Percentiles rank a stretch among this genome's conserved stretches.
These are phyloP conservation scores for Oxyria digyna DNA, from an alignment of 148 eudicot species.

Conservation along the genomic window DNA sequence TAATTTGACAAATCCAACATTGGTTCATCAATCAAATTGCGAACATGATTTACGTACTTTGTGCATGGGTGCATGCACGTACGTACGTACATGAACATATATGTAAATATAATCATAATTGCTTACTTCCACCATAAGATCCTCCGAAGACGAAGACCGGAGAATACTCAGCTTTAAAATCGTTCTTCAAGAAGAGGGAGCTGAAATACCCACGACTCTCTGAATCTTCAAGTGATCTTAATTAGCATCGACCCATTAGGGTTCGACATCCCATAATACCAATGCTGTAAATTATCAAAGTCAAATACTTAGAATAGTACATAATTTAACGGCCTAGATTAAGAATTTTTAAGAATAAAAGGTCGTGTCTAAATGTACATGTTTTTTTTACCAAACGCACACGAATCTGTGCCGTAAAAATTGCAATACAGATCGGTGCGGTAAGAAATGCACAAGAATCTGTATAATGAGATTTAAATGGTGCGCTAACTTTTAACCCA, in stretches of 20 bases:
- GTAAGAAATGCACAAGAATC: no score
- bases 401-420: no score
- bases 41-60: background rate
- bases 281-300: background rate
- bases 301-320: background rate
- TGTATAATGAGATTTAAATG: no score
- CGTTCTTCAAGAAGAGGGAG: conserved; percentile 53
- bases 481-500: no score
- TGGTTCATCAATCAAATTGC: background rate
- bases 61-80: no score
- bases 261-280: conserved; percentile 72
- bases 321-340: no score
- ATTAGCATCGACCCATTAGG: conserved; percentile 25
- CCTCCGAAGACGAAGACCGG: conserved; percentile 58
- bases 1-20: conserved; percentile 1
- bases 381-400: no score
- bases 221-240: background rate
- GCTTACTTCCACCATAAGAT: conserved; percentile 7
- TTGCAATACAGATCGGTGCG: no score
- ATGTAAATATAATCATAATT: background rate
- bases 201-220: conserved; percentile 28
- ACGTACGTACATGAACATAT: no score
- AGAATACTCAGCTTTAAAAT: conserved; percentile 63
- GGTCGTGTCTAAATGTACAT: background rate
- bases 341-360: no score